Percentiles rank a stretch among this genome's conserved stretches.
These are phyloP conservation scores for Cicer arietinum DNA, from an alignment of 306 rosid species.

Conservation along the genomic window DNA sequence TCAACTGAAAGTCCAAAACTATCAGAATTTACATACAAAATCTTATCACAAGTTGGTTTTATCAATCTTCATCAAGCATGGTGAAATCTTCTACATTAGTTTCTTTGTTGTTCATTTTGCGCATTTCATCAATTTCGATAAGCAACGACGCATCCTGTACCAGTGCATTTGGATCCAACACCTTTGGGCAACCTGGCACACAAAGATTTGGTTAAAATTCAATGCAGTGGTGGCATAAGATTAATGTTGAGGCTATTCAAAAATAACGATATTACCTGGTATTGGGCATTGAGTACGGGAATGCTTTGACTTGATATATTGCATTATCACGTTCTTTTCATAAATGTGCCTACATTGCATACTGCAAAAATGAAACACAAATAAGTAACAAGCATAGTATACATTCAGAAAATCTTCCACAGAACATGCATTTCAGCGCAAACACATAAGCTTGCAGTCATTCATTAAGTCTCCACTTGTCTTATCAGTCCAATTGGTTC, in stretches of 20 bases:
- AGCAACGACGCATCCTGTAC: constrained; percentile 63
- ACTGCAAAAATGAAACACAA: constrained; percentile 58
- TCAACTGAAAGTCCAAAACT: constrained; percentile 14
- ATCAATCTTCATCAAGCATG: constrained; percentile 59
- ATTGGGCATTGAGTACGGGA: constrained; percentile 62
- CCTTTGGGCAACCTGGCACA: constrained; percentile 74
- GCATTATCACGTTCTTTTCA: constrained; percentile 61
- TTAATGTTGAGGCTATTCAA: constrained; percentile 16
- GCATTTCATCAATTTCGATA: constrained; percentile 76
- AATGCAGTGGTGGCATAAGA: constrained; percentile 16
- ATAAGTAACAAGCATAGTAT: constrained; percentile 23
- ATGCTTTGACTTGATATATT: constrained; percentile 51
- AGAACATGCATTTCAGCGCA: constrained; percentile 21
- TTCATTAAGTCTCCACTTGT: neutral
- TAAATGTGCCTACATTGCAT: constrained; percentile 80
- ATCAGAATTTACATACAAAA: constrained; percentile 37
- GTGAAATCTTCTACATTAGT: constrained; percentile 74
- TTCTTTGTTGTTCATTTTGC: constrained; percentile 50
- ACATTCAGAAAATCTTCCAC: constrained; percentile 19
- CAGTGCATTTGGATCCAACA: constrained; percentile 53
- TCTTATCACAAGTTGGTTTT: constrained; percentile 36
- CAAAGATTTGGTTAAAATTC: constrained; percentile 34
- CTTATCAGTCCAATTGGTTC: neutral
- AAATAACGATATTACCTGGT: constrained; percentile 61
- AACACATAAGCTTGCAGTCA: constrained; percentile 11